Evolutionary conservation across 2,329 filamentous ascomycete genomes (phyloP).

Genomic region (Fusarium domesticum): DNA sequence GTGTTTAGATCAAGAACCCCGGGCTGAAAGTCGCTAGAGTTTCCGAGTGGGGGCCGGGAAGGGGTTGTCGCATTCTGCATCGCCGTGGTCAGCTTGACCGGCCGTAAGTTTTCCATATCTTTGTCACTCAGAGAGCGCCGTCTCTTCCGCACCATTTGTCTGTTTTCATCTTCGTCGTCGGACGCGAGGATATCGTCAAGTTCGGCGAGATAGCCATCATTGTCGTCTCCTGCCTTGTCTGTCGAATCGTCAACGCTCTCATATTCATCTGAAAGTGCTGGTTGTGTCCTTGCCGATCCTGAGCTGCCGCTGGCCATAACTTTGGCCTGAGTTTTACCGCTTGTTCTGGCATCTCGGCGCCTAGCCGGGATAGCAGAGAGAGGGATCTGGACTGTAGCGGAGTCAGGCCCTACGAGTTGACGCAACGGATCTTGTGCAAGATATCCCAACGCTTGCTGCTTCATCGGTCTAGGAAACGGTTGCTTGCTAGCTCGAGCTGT

Average conservation of each 20-base stretch:
- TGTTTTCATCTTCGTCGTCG: slow-evolving; percentile 13
- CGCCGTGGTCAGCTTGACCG: slow-evolving; percentile 14
- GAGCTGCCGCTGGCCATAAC: no score
- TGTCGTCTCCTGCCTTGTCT: no score
- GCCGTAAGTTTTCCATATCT: slow-evolving; percentile 13
- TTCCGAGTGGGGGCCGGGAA: background rate
- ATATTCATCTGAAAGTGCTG: background rate
- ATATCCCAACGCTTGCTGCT: slow-evolving; percentile 12
- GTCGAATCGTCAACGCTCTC: no score
- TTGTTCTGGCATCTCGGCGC: slow-evolving; percentile 16
- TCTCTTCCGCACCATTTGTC: slow-evolving; percentile 16
- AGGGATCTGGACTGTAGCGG: slow-evolving; percentile 24
- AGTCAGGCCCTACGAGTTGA: slow-evolving; percentile 5
- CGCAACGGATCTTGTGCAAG: slow-evolving; percentile 28
- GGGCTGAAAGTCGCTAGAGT: slow-evolving; percentile 55
- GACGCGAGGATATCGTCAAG: slow-evolving; percentile 22
- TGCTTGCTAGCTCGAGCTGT: slow-evolving; percentile 2
- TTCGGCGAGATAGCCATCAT: no score
- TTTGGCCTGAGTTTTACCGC: no score
- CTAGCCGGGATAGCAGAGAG: slow-evolving; percentile 25
- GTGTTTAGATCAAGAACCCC: slow-evolving; percentile 59
- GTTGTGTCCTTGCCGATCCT: no score
- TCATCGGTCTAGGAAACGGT: slow-evolving; percentile 10
- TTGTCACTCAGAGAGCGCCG: slow-evolving; percentile 21
- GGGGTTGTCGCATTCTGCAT: slow-evolving; percentile 10